Base-by-base conservation (phyloP, 2,329 filamentous ascomycete genomes). In the Ophiostoma fasciatum region DNA sequence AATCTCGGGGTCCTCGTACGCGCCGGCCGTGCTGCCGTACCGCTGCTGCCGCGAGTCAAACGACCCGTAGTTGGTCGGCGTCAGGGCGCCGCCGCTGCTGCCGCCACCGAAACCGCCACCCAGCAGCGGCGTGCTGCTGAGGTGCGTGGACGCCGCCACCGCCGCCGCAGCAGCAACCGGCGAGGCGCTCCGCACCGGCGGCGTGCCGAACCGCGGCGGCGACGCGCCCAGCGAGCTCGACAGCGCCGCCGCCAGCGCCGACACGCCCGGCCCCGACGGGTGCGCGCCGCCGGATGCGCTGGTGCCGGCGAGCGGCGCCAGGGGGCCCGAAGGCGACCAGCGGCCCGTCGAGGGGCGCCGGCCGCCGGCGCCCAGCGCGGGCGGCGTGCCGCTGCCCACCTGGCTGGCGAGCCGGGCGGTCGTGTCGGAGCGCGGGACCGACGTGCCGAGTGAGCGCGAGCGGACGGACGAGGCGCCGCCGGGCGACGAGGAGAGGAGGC, bases 1-100 rank as follows among this genome's bases (percentile, higher is more conserved):
- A 36, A 96, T 83, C 53, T 94, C 87, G 13, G 85, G 80, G 49
- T 96, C 84, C 58, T 96, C 87, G 51, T 78, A 79, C 5, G 78
- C 75, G 17, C 66, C 74, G 28, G 64, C 59, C 5, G 23, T 32
- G 65, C 69, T 55, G 40, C 54, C 56, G 33, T 62, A 54, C 33
- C 68, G 71, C 28, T 69, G 67, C 28, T 69, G 67, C 45, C 77
- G 71, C 33, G 73, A 72, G 44, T 90, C 82, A 49, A 92, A 85
- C 9, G 85, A 94, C 36, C 85, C 88, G 55, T 90, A 92, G 49
- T 79, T 82, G 42, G 78, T 81, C 19, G 74, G 72, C 4, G 74
- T 70, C 11, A 62, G 57, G 40, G 68, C 61, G 42, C 63, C 56
- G 18, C 59, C 60, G 29, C 42, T 58, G 52, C n/a, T n/a, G n/a